Percentiles rank a stretch among this genome's conserved stretches.
Conservation (phyloP, 495 filamentous ascomycete genomes). For the Neurospora sp. region DNA sequence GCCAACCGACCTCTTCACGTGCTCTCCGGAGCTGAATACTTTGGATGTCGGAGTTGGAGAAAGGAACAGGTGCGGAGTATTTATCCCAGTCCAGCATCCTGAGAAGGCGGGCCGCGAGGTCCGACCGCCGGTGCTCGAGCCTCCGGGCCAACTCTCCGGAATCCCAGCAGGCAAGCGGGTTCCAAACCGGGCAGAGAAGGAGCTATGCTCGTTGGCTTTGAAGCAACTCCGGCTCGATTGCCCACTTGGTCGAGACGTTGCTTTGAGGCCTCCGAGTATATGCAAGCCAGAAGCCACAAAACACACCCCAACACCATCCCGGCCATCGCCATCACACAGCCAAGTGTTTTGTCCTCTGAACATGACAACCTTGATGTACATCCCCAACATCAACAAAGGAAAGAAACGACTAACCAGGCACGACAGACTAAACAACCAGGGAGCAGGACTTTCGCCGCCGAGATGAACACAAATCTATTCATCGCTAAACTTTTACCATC, state of each 20-base stretch:
- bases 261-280: not conserved
- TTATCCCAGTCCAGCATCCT: not conserved
- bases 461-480: not conserved
- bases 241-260: not conserved
- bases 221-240: not conserved
- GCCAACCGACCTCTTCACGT: not conserved
- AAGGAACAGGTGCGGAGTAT: not conserved
- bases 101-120: not conserved
- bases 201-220: not conserved
- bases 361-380: not conserved
- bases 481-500: not conserved
- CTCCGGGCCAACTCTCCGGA: not conserved
- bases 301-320: not conserved
- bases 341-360: not conserved
- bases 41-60: not conserved
- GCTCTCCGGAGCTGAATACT: not conserved
- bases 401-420: not conserved
- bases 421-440: not conserved
- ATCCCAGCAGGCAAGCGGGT: not conserved
- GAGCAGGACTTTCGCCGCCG: not conserved
- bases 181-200: not conserved
- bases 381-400: not conserved
- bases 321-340: not conserved
- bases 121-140: not conserved
- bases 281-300: not conserved